These are phyloP conservation scores for Candida frijolesensis DNA, from an alignment of 1,139 yeast genomes.

Conservation along the genomic window DNA sequence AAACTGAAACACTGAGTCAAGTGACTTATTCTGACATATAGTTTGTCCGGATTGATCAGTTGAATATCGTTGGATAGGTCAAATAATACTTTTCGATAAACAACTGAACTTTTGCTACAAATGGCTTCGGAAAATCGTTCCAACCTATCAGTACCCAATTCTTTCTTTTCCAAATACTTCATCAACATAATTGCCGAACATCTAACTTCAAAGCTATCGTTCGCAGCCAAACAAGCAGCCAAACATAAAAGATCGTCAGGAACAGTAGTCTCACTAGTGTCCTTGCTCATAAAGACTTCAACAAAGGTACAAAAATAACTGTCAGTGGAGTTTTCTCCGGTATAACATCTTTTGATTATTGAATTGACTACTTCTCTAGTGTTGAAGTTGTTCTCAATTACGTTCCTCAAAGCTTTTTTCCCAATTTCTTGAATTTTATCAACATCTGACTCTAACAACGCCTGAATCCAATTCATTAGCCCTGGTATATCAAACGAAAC, in stretches of 20 bases:
- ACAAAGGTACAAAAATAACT: conserved; percentile 74
- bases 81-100: conserved; percentile 75
- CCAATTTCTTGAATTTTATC: conserved; percentile 69
- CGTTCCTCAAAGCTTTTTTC: conserved; percentile 67
- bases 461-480: conserved; percentile 76
- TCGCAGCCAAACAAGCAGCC: conserved; percentile 71
- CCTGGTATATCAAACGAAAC: conserved; percentile 73
- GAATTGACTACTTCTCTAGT: conserved; percentile 60
- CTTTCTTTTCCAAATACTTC: conserved; percentile 54
- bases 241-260: conserved; percentile 65
- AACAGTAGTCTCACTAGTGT: conserved; percentile 36
- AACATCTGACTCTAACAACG: conserved; percentile 60
- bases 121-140: conserved; percentile 61
- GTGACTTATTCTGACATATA: conserved; percentile 67
- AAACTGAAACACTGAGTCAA: conserved; percentile 68
- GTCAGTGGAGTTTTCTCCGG: conserved; percentile 58
- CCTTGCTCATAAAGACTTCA: conserved; percentile 50
- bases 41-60: conserved; percentile 56
- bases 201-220: conserved; percentile 60
- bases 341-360: conserved; percentile 70
- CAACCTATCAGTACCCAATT: conserved; percentile 46
- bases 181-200: conserved; percentile 62
- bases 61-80: conserved; percentile 62
- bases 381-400: conserved; percentile 61
- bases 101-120: conserved; percentile 66